phyloP scores from a whole-genome alignment of 352 stramenopile genomes.

The Phytophthora sp. region DNA sequence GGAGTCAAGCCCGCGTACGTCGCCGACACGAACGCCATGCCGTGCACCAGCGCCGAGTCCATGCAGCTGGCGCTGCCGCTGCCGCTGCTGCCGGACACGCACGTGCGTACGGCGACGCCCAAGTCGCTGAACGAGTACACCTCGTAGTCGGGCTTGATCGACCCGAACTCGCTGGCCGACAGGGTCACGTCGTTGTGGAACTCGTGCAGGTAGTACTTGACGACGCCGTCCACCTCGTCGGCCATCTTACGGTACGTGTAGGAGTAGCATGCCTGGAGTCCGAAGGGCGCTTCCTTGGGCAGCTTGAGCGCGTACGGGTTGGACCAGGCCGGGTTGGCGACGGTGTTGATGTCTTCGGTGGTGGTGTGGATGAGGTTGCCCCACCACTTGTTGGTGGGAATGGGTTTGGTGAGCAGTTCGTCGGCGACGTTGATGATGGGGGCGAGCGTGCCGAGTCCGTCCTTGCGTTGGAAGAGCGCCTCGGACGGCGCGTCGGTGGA shows the following conservation, averaged over 20 bases:
- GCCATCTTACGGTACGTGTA: constrained; percentile 51
- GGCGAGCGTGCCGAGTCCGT: constrained; percentile 42
- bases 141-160: constrained; percentile 47
- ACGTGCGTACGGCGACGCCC: constrained; percentile 53
- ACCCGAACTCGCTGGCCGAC: constrained; percentile 47
- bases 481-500: constrained; percentile 19
- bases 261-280: constrained; percentile 52
- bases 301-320: constrained; percentile 65
- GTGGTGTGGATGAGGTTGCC: constrained; percentile 71
- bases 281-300: constrained; percentile 38
- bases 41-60: constrained; percentile 46
- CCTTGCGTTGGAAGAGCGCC: constrained; percentile 44
- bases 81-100: constrained; percentile 21
- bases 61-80: constrained; percentile 33
- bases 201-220: constrained; percentile 57
- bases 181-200: constrained; percentile 62
- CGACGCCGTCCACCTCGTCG: constrained; percentile 37
- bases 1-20: constrained; percentile 51
- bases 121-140: constrained; percentile 61
- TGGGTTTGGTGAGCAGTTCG: constrained; percentile 37
- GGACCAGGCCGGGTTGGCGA: constrained; percentile 54
- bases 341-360: constrained; percentile 35
- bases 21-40: constrained; percentile 61
- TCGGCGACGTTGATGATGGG: constrained; percentile 52
- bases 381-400: constrained; percentile 78